Base-by-base conservation (phyloP, 225 moss, liverwort and hornwort genomes). In the Physcomitrium patens region DNA sequence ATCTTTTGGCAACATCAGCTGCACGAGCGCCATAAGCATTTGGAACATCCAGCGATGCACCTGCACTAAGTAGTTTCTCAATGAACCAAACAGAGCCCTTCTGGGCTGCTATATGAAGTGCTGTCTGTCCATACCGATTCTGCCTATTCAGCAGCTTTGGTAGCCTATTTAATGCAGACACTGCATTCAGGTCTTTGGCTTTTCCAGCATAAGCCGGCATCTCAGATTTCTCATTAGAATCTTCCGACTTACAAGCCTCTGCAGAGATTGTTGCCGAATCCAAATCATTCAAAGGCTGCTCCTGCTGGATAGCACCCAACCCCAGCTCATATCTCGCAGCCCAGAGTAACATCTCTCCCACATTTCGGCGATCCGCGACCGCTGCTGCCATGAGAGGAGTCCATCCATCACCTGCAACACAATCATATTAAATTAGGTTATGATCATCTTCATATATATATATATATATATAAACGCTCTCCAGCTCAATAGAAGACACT, bases 351-450 rank as follows among this genome's bases (percentile, higher is more conserved):
- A 95, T 83, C 81, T 86, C 87, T 75, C 90, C 95, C 76, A 95
- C 97, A 72, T 85, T 84, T 81, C 92, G 85, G 80, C 91, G 85
- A 84, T 90, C 86, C 60, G 95, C 91, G 37, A 95, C 85, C 49
- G 88, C 84, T 76, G 97, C 93, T 80, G 97, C 97, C 97, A 99
- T 90, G 73, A 99, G 87, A 75, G 97, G 93, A 71, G 93, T 99
- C 95, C 93, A 99, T 60, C 95, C 93, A 88, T 95, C 94, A 84
- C 93, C 93, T 95, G 83, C 79, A 76, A 77, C 62, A 51, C 31
- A 49, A 13, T 49, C 48, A 49, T 15, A 1, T 49, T 11, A 49
- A 49, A 49, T 49, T 49, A 49, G 11, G 48, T 12, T 11, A 49
- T 14, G 1, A 48, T 49, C 15, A 49, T 49, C 11, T 12, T 3